Percentiles rank a stretch among this genome's conserved stretches.
Evolutionary conservation across 2,329 filamentous ascomycete genomes (phyloP).

Genomic region (Clonostachys rosea): DNA sequence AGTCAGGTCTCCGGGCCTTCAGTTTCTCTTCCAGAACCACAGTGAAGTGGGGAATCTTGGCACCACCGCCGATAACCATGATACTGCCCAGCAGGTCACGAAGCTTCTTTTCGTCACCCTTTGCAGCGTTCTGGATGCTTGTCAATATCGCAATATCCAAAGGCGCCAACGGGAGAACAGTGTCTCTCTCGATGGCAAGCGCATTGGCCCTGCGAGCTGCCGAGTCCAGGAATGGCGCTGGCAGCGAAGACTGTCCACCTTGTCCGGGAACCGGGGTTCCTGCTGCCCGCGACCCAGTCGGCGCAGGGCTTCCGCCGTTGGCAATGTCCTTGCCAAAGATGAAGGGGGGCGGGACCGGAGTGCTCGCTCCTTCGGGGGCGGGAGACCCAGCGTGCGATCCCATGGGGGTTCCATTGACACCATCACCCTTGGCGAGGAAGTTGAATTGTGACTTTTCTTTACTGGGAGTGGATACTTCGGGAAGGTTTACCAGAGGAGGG

Average conservation of each 20-base stretch:
- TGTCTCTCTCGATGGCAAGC: constrained; percentile 68
- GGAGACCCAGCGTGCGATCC: constrained; percentile 87
- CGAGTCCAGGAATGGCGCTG: constrained; percentile 42
- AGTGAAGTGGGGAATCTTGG: constrained; percentile 75
- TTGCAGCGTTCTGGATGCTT: constrained; percentile 81
- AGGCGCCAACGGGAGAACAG: constrained; percentile 75
- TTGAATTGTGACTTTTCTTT: constrained; percentile 65
- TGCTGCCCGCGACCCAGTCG: constrained; percentile 45
- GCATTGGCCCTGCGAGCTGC: constrained; percentile 43
- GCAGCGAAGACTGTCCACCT: constrained; percentile 21
- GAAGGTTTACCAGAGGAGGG: constrained; percentile 12
- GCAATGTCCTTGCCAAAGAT: constrained; percentile 37
- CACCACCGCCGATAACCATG: constrained; percentile 84
- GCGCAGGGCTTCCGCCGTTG: constrained; percentile 47
- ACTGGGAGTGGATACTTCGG: constrained; percentile 51
- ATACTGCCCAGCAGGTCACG: constrained; percentile 86
- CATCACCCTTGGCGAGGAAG: constrained; percentile 61
- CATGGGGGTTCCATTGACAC: constrained; percentile 70
- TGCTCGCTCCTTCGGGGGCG: constrained; percentile 70
- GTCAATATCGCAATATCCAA: constrained; percentile 88
- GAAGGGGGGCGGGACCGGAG: constrained; percentile 55
- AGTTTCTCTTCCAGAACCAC: constrained; percentile 80
- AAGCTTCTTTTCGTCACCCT: constrained; percentile 87
- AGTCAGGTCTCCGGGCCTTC: constrained; percentile 58
- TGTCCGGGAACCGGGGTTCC: constrained; percentile 33